These are phyloP conservation scores for Ogataea minuta DNA, from an alignment of 805 yeast species.

Conservation along the genomic window DNA sequence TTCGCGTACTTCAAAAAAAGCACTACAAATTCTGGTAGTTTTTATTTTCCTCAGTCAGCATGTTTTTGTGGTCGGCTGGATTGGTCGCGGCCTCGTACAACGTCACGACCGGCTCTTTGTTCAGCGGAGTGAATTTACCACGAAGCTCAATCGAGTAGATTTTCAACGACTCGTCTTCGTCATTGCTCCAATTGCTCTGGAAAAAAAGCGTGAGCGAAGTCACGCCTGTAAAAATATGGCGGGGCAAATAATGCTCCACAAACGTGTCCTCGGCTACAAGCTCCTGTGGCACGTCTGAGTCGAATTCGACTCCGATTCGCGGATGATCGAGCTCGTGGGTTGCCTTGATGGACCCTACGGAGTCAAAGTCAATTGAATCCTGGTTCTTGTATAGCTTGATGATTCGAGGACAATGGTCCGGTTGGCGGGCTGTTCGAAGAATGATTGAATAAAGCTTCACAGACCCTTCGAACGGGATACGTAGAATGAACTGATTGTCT, in stretches of 20 bases:
- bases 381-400: constrained; percentile 74
- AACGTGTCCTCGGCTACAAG: constrained; percentile 51
- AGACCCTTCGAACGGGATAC: constrained; percentile 69
- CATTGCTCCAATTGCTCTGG: constrained; percentile 62
- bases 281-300: constrained; percentile 15
- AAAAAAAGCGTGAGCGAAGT: constrained; percentile 66
- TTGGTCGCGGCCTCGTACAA: constrained; percentile 90
- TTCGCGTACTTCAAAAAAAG: constrained; percentile 9
- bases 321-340: constrained; percentile 63
- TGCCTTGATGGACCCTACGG: constrained; percentile 47
- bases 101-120: constrained; percentile 69
- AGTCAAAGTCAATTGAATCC: constrained; percentile 69
- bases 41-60: constrained; percentile 25
- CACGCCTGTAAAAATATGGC: constrained; percentile 70
- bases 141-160: constrained; percentile 74
- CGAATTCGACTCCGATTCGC: constrained; percentile 48
- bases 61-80: constrained; percentile 76
- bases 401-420: constrained; percentile 61
- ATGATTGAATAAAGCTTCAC: constrained; percentile 75
- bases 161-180: constrained; percentile 55
- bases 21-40: constrained; percentile 16
- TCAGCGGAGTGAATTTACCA: constrained; percentile 61
- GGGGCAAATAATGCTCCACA: constrained; percentile 79
- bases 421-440: constrained; percentile 59
- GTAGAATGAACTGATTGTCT: constrained; percentile 75